Evolutionary conservation across 23 red algal species (phyloP).

Genomic region (Gracilariopsis chorda): DNA sequence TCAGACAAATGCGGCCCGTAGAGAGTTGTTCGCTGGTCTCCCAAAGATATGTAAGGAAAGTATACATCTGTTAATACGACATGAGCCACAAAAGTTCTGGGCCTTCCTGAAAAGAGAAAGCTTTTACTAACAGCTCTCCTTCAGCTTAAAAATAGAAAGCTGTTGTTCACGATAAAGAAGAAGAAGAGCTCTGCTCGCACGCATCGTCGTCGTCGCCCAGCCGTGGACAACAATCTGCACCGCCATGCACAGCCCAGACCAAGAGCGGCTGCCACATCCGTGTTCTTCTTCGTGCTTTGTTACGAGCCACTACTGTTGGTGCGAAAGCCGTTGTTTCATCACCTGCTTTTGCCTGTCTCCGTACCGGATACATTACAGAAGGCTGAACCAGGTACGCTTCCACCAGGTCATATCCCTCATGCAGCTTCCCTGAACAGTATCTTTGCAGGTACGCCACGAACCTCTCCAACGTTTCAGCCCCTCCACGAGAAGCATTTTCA

Average conservation of each 20-base stretch:
- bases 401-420: neutral
- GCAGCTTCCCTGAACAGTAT: neutral
- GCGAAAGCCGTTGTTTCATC: slow-evolving; percentile 1
- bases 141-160: too few species aligned
- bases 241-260: neutral
- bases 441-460: neutral
- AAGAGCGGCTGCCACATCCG: neutral
- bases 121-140: too few species aligned
- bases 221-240: neutral
- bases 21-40: too few species aligned
- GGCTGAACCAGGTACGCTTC: too few species aligned
- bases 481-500: neutral
- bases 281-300: slow-evolving; percentile 2
- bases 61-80: too few species aligned
- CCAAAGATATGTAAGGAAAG: too few species aligned
- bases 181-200: neutral
- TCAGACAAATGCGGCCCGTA: too few species aligned
- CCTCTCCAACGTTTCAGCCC: neutral
- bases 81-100: too few species aligned
- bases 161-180: too few species aligned
- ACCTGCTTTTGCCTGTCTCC: neutral
- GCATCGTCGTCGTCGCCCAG: neutral
- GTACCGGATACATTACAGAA: neutral
- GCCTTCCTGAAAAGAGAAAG: too few species aligned
- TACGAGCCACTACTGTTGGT: neutral